phyloP scores from a whole-genome alignment of 768 basidiomycete genomes.

The Termitomyces titanicus region DNA sequence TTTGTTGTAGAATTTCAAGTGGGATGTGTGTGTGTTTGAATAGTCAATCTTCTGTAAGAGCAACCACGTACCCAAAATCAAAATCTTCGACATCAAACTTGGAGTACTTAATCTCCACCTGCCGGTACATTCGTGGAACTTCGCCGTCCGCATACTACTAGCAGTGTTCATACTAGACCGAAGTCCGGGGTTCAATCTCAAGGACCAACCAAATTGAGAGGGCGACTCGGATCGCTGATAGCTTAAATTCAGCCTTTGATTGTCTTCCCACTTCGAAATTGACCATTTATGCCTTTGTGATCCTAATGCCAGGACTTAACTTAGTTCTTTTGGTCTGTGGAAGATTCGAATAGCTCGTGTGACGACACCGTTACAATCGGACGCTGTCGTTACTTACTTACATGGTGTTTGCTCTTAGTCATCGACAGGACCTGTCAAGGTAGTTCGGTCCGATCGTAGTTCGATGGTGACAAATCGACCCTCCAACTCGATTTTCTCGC shows the following conservation, averaged over 20 bases:
- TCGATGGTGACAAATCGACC: no score
- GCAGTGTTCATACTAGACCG: no score
- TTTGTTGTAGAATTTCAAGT: constrained; percentile 88
- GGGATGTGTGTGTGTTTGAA: neutral
- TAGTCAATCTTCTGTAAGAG: neutral
- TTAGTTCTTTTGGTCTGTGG: no score
- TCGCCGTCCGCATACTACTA: constrained; percentile 52
- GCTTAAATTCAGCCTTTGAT: constrained; percentile 45
- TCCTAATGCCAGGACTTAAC: no score
- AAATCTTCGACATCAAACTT: constrained; percentile 99
- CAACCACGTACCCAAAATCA: constrained; percentile 79
- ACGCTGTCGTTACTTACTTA: no score
- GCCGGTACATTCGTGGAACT: constrained; percentile 80
- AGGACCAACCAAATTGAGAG: constrained; percentile 5
- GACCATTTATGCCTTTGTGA: constrained; percentile 55
- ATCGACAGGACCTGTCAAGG: no score
- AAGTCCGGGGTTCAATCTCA: constrained; percentile 52
- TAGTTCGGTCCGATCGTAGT: no score
- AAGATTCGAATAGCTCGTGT: no score
- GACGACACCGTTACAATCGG: no score
- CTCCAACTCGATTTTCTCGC: no score
- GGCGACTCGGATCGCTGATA: neutral
- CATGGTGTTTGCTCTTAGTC: no score
- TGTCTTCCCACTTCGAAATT: constrained; percentile 83
- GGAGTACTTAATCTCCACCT: constrained; percentile 96